Conservation (phyloP, 768 basidiomycete genomes). For the Rhodotorula diobovata region DNA sequence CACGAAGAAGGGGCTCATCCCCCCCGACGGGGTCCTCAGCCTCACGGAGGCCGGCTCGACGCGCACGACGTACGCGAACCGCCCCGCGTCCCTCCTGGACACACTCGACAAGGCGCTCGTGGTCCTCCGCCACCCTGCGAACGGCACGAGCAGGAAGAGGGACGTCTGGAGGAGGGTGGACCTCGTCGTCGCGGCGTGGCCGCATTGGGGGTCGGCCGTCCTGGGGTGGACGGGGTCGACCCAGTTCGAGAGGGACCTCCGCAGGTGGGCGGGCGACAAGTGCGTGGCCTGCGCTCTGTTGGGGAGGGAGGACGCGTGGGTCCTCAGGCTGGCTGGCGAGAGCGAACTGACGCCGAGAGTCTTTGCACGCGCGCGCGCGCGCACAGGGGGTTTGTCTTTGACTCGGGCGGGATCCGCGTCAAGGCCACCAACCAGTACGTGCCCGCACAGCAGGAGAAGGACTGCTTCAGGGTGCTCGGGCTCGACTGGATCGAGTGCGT, state of each 20-base stretch:
- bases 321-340: too few relatives aligned
- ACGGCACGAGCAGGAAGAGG: background rate
- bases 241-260: constrained; percentile 26
- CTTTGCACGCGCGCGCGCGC: too few relatives aligned
- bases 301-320: too few relatives aligned
- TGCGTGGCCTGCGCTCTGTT: background rate
- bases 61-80: background rate
- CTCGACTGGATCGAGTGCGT: constrained; percentile 10
- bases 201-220: constrained; percentile 5
- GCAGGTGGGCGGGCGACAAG: background rate
- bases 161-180: constrained; percentile 20
- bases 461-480: constrained; percentile 12
- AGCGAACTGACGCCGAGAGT: too few relatives aligned
- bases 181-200: constrained; percentile 14
- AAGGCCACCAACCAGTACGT: background rate
- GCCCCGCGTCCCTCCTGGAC: background rate
- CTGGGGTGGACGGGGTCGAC: constrained; percentile 28
- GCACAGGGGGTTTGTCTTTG: constrained; percentile 2
- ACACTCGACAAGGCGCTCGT: constrained; percentile 24
- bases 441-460: background rate
- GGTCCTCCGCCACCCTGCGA: constrained; percentile 11
- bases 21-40: background rate
- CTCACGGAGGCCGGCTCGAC: background rate
- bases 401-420: constrained; percentile 4
- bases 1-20: background rate